Evolutionary conservation across 441 rosid genomes (phyloP).

Genomic region (Bruguiera hainesii): DNA sequence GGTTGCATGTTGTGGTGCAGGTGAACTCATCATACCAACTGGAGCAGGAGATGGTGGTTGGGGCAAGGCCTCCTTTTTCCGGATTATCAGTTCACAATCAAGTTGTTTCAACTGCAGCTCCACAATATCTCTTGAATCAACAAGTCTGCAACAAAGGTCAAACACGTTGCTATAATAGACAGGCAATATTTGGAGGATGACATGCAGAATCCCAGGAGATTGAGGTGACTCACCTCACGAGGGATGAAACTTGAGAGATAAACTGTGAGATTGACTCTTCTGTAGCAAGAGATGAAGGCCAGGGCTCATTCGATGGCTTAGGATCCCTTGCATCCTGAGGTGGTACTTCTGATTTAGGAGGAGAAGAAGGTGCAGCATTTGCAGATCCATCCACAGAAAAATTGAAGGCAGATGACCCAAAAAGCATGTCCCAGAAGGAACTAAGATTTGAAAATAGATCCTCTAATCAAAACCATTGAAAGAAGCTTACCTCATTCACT

Average conservation of each 20-base stretch:
- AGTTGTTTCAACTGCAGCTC: constrained; percentile 86
- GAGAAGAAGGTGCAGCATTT: constrained; percentile 43
- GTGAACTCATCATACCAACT: constrained; percentile 49
- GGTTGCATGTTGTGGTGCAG: constrained; percentile 32
- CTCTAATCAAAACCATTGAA: constrained; percentile 33
- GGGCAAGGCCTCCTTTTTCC: constrained; percentile 85
- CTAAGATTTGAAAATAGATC: constrained; percentile 27
- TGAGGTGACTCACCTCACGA: constrained; percentile 60
- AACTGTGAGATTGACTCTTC: constrained; percentile 73
- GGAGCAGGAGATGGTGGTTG: constrained; percentile 49
- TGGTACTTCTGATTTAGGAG: constrained; percentile 31
- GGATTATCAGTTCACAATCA: constrained; percentile 66
- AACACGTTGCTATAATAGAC: constrained; percentile 9
- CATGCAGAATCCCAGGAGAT: not conserved
- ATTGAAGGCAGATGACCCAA: constrained; percentile 59
- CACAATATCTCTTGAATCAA: constrained; percentile 80
- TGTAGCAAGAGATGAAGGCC: constrained; percentile 44
- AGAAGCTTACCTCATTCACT: constrained; percentile 59
- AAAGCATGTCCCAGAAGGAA: constrained; percentile 44
- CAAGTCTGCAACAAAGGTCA: constrained; percentile 54
- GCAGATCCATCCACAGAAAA: constrained; percentile 55
- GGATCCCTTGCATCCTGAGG: constrained; percentile 39
- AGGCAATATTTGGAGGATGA: not conserved
- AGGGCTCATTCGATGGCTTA: constrained; percentile 33
- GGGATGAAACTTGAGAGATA: constrained; percentile 68